Conservation (phyloP, 2,329 filamentous ascomycete species). For the Penicillium oxalicum region DNA sequence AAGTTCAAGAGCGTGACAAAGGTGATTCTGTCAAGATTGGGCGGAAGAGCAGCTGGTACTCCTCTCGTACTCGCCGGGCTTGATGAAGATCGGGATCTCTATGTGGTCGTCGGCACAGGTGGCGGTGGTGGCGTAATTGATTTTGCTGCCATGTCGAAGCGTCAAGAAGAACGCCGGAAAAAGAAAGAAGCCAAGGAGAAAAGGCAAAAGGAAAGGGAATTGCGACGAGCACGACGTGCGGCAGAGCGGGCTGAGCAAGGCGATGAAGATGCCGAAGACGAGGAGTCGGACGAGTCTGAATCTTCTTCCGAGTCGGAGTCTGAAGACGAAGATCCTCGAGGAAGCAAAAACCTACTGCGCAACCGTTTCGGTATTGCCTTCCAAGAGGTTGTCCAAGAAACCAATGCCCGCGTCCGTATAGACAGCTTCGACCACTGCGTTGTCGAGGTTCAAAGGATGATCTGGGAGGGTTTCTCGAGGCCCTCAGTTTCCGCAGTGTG, state of each 20-base stretch:
- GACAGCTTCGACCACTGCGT: constrained; percentile 98
- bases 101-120: constrained; percentile 87
- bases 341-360: constrained; percentile 62
- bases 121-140: constrained; percentile 71
- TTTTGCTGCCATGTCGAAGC: constrained; percentile 61
- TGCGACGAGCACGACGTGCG: constrained; percentile 55
- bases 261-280: constrained; percentile 51
- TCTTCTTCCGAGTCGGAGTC: constrained; percentile 47
- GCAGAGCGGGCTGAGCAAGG: constrained; percentile 47
- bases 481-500: constrained; percentile 84
- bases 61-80: constrained; percentile 86
- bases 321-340: constrained; percentile 50
- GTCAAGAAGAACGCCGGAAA: constrained; percentile 57
- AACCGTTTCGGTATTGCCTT: constrained; percentile 95
- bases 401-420: constrained; percentile 79
- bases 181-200: constrained; percentile 60
- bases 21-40: constrained; percentile 57
- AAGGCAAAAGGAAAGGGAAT: constrained; percentile 57
- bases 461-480: constrained; percentile 81
- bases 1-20: constrained; percentile 79
- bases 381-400: constrained; percentile 88
- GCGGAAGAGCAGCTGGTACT: constrained; percentile 50
- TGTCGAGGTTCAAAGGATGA: constrained; percentile 96
- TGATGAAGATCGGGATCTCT: constrained; percentile 80
- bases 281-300: constrained; percentile 62